Percentiles rank a stretch among this genome's conserved stretches.
These are phyloP conservation scores for Aspergillus hortae DNA, from an alignment of 2,329 filamentous ascomycete species.

Conservation along the genomic window DNA sequence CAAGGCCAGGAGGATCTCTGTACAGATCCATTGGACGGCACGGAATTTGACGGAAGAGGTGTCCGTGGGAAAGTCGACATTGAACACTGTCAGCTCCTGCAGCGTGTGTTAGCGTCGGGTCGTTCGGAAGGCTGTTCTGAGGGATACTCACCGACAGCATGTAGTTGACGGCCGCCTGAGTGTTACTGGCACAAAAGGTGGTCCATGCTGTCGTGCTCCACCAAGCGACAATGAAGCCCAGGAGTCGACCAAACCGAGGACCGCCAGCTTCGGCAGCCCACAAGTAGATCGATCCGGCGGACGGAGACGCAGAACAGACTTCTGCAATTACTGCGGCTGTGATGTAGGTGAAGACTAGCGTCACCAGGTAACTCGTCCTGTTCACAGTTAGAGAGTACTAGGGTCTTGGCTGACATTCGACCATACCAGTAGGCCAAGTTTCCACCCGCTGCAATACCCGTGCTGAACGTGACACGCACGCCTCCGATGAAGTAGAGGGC, in stretches of 20 bases:
- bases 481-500: conserved; percentile 61
- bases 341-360: conserved; percentile 59
- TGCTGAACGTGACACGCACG: conserved; percentile 60
- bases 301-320: conserved; percentile 57
- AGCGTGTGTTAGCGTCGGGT: conserved; percentile 8
- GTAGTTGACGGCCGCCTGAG: conserved; percentile 50
- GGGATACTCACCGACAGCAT: conserved; percentile 46
- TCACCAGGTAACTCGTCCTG: conserved; percentile 59
- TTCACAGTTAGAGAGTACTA: background rate
- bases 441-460: conserved; percentile 59
- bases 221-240: conserved; percentile 62
- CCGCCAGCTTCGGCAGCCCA: conserved; percentile 61
- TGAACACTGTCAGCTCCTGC: conserved; percentile 57
- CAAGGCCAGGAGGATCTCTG: conserved; percentile 50
- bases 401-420: background rate
- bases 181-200: conserved; percentile 55
- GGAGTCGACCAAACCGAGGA: conserved; percentile 51
- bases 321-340: conserved; percentile 60
- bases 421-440: conserved; percentile 58
- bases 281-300: conserved; percentile 58
- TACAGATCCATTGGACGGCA: conserved; percentile 59
- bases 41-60: conserved; percentile 54
- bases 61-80: conserved; percentile 54
- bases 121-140: background rate
- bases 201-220: conserved; percentile 63